Conservation (phyloP, 495 filamentous ascomycete species). For the Hypoxylon fragiforme region DNA sequence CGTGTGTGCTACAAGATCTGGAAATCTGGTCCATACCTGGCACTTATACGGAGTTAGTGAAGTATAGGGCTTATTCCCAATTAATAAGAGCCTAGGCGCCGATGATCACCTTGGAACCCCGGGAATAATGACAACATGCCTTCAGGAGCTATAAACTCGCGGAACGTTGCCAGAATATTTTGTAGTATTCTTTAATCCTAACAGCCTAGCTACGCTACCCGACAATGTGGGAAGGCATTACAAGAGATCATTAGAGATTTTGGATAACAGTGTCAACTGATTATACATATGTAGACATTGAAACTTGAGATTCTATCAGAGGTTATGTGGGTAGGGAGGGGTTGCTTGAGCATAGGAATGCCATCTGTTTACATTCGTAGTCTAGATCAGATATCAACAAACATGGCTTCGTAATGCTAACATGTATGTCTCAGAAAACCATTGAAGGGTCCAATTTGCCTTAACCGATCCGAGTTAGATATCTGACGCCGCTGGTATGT, state of each 20-base stretch:
- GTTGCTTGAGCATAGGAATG: no score
- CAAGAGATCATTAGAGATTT: no score
- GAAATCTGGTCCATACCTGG: slow-evolving; percentile 25
- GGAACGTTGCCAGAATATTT: background rate
- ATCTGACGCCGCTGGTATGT: slow-evolving; percentile 12
- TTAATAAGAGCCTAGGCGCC: slow-evolving; percentile 20
- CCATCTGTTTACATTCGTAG: no score
- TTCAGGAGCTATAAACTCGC: slow-evolving; percentile 10
- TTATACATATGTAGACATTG: no score
- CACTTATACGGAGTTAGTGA: slow-evolving; percentile 14
- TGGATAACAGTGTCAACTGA: no score
- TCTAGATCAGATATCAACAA: no score
- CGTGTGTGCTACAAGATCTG: slow-evolving; percentile 21
- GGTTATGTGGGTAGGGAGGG: no score
- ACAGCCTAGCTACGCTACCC: no score
- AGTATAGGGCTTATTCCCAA: slow-evolving; percentile 3
- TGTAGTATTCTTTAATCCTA: background rate
- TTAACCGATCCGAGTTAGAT: slow-evolving; percentile 7
- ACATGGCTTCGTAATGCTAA: no score
- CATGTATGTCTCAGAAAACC: slow-evolving; percentile 14
- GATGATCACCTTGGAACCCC: slow-evolving; percentile 12
- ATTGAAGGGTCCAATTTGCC: slow-evolving; percentile 6
- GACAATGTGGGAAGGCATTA: no score
- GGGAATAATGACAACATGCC: slow-evolving; percentile 23
- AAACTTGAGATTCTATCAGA: no score